Evolutionary conservation across 2,329 filamentous ascomycete species (phyloP).

Genomic region (Dactylonectria macrodidyma): DNA sequence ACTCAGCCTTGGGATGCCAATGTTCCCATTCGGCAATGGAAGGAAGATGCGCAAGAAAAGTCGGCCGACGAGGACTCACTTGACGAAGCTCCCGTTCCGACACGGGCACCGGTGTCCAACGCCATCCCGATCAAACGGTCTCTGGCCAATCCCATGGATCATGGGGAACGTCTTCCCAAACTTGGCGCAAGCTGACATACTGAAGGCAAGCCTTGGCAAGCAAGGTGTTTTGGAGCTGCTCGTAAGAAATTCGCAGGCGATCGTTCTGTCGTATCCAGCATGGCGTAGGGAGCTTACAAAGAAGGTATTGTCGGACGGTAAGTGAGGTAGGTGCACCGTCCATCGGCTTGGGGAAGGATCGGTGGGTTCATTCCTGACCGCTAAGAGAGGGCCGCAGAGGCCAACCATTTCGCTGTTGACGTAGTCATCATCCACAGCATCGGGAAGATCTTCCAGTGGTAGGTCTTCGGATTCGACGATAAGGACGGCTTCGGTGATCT

Average conservation of each 20-base stretch:
- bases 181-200: too few species aligned
- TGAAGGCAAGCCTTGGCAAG: too few species aligned
- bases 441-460: conserved; percentile 2
- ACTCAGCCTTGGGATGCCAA: conserved; percentile 31
- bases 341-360: not conserved
- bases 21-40: conserved; percentile 27
- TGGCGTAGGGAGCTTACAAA: too few species aligned
- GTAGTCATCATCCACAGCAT: conserved; percentile 9
- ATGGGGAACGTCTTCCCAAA: too few species aligned
- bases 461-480: not conserved
- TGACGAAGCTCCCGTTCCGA: conserved; percentile 30
- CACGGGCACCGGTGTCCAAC: conserved; percentile 19
- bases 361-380: not conserved
- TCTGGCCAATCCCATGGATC: conserved; percentile 29
- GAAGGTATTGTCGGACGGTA: too few species aligned
- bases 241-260: too few species aligned
- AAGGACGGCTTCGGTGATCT: conserved; percentile 3
- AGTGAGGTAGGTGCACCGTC: too few species aligned
- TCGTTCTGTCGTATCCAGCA: too few species aligned
- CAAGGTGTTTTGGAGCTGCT: too few species aligned
- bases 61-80: conserved; percentile 37
- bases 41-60: conserved; percentile 21
- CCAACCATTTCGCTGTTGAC: conserved; percentile 4
- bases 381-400: conserved; percentile 9
- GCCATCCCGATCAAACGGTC: conserved; percentile 28